Evolutionary conservation across 208 protist species (phyloP).

Genomic region (Crithidia expoeki): DNA sequence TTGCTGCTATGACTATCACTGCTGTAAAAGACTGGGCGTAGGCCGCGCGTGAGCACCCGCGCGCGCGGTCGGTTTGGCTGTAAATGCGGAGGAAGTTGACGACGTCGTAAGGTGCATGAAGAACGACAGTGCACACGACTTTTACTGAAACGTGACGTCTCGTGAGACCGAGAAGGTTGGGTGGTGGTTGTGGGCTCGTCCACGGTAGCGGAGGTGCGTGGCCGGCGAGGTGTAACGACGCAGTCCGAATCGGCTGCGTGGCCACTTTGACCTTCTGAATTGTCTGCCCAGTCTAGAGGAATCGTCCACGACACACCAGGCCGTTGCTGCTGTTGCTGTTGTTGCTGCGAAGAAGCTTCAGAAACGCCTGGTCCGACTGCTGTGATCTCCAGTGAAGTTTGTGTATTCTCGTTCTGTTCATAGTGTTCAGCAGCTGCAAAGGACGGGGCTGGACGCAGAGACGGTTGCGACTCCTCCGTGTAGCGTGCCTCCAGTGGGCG

Average conservation of each 20-base stretch:
- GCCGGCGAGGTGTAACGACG: neutral
- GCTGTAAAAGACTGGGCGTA: constrained; percentile 19
- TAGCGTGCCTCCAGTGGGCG: neutral
- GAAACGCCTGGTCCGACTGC: neutral
- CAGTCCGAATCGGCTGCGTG: neutral
- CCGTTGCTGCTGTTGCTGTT: constrained; percentile 1
- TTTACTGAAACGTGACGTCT: neutral
- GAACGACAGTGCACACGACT: too few relatives aligned
- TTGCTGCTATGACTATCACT: neutral
- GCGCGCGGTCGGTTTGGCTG: constrained; percentile 21
- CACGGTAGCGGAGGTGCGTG: neutral
- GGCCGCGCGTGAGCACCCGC: constrained; percentile 28
- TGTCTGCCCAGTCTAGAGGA: constrained; percentile 11
- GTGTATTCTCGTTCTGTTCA: neutral
- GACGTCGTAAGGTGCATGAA: neutral
- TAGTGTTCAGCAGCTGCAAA: neutral
- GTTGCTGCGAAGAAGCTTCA: neutral
- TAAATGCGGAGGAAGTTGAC: constrained; percentile 21
- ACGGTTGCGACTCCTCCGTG: constrained; percentile 1
- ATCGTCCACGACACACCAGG: constrained; percentile 28
- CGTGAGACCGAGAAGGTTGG: neutral
- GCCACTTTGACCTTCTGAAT: neutral
- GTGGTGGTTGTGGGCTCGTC: neutral
- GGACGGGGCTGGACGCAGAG: neutral
- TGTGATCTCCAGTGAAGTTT: neutral